These are phyloP conservation scores for Lactuca saligna DNA, from an alignment of 129 eudicot genomes.

Conservation along the genomic window DNA sequence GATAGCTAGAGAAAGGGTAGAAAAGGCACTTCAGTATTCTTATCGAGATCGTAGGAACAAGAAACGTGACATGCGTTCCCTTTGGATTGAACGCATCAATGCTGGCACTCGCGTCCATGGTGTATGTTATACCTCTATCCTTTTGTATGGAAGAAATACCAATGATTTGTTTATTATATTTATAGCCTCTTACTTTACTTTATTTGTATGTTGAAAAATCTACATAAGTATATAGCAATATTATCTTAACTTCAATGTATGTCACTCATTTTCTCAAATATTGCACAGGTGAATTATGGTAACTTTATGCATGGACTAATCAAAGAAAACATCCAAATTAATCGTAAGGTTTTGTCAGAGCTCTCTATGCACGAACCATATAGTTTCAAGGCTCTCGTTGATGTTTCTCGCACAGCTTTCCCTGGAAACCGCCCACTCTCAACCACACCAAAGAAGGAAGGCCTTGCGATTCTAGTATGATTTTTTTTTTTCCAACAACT, in stretches of 20 bases:
- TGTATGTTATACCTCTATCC: conserved; percentile 28
- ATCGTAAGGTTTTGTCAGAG: conserved; percentile 87
- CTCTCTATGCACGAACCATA: conserved; percentile 94
- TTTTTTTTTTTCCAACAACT: background rate
- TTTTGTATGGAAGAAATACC: no score
- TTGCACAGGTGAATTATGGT: conserved; percentile 73
- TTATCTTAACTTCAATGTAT: no score
- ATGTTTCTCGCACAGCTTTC: conserved; percentile 66
- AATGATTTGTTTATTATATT: no score
- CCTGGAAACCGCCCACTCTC: conserved; percentile 70
- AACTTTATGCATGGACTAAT: conserved; percentile 84
- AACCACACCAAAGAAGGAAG: conserved; percentile 57
- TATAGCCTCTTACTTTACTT: no score
- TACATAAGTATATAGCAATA: no score
- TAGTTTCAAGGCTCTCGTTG: conserved; percentile 86
- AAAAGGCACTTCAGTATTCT: conserved; percentile 93
- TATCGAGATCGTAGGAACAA: conserved; percentile 92
- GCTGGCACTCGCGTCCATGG: conserved; percentile 95
- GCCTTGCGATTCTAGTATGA: conserved; percentile 65
- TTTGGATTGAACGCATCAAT: conserved; percentile 94
- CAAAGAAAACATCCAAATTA: conserved; percentile 90
- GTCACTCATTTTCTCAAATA: no score
- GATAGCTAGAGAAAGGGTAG: conserved; percentile 91
- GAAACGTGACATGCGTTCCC: conserved; percentile 97
- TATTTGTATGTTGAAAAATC: no score